A percentile compares a stretch with the other conserved stretches of the same genome.
These are phyloP conservation scores for Xylariaceae sp. DNA, from an alignment of 2,329 filamentous ascomycete species.

Conservation along the genomic window DNA sequence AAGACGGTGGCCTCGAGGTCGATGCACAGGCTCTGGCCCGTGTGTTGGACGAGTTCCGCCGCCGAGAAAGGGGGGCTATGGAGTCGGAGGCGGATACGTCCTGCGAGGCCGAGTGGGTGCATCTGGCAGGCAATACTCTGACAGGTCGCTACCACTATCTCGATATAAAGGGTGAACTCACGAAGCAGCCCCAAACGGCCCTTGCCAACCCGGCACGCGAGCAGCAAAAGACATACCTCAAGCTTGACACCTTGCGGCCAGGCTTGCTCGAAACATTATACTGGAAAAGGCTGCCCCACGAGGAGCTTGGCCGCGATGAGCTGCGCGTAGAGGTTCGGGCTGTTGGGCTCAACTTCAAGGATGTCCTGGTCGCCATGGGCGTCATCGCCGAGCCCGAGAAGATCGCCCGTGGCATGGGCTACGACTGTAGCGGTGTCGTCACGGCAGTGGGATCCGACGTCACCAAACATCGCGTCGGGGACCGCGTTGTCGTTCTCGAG, in stretches of 20 bases:
- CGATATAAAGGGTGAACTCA: background rate
- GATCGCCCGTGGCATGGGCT: constrained; percentile 1
- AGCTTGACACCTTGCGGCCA: constrained; percentile 1
- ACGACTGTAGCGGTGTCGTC: constrained; percentile 5
- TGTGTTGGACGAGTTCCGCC: too few relatives aligned
- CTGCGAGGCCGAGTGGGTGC: too few relatives aligned
- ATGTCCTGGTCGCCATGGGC: background rate
- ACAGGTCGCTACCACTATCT: background rate
- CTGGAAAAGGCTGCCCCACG: constrained; percentile 6
- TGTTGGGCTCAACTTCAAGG: background rate
- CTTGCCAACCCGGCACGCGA: background rate
- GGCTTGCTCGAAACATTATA: constrained; percentile 19
- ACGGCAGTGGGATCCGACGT: constrained; percentile 3
- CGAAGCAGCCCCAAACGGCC: background rate
- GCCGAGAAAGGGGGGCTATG: too few relatives aligned
- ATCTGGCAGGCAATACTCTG: too few relatives aligned
- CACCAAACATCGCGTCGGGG: constrained; percentile 2
- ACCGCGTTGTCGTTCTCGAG: constrained; percentile 8
- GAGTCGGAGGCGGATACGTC: too few relatives aligned
- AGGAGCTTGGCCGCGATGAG: constrained; percentile 7
- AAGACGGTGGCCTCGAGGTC: background rate
- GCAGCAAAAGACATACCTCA: background rate
- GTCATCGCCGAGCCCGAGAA: background rate
- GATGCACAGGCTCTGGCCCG: background rate
- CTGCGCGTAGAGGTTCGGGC: constrained; percentile 18